phyloP scores from a whole-genome alignment of 306 rosid genomes.

The Parietaria judaica region DNA sequence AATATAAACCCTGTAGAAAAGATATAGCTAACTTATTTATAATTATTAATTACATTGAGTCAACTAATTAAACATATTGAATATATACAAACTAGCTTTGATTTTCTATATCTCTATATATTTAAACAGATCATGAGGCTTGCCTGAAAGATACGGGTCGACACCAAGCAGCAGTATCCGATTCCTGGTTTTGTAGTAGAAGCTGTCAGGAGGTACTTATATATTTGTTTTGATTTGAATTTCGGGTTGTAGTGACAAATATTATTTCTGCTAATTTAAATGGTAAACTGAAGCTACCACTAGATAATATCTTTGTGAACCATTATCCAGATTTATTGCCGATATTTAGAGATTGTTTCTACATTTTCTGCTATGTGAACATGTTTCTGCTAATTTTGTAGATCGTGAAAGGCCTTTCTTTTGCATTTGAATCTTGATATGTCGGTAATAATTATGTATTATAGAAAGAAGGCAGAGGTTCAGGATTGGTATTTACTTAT shows the following conservation, averaged over 20 bases:
- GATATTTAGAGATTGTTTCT: background rate
- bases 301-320: background rate
- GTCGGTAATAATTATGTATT: no score
- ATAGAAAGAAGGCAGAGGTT: no score
- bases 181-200: conserved; percentile 59
- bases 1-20: no score
- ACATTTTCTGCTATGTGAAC: background rate
- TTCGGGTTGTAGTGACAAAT: conserved; percentile 12
- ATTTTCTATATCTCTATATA: background rate
- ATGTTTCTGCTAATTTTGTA: background rate
- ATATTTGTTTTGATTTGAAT: conserved; percentile 6
- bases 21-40: no score
- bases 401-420: background rate
- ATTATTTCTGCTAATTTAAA: conserved; percentile 4
- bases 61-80: no score
- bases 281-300: background rate
- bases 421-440: no score
- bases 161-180: conserved; percentile 37
- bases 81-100: no score
- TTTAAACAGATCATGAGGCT: conserved; percentile 60
- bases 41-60: no score
- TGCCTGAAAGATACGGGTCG: conserved; percentile 47
- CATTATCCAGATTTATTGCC: background rate
- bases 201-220: conserved; percentile 76
- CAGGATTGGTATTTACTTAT: no score